Conservation (phyloP, 805 yeast species). For the Kuraishia ogatae region DNA sequence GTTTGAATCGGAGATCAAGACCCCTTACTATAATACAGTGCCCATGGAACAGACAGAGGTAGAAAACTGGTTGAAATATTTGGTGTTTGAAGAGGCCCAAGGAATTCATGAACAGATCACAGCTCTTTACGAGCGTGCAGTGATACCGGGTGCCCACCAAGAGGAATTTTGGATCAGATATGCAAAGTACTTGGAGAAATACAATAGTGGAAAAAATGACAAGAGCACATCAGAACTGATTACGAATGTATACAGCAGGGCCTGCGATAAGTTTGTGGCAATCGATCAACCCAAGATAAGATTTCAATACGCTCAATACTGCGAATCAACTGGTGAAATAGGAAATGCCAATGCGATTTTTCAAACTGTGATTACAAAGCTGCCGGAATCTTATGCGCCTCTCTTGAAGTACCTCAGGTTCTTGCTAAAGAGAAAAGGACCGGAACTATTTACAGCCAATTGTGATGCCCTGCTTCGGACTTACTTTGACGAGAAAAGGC, state of each 20-base stretch:
- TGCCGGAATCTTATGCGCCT: conserved; percentile 9
- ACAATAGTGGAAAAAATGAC: conserved; percentile 18
- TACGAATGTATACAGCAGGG: conserved; percentile 37
- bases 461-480: conserved; percentile 6
- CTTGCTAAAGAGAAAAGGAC: conserved; percentile 6
- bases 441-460: not conserved
- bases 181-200: conserved; percentile 37
- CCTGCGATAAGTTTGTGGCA: conserved; percentile 30
- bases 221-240: conserved; percentile 21
- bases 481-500: not conserved
- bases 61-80: conserved; percentile 53
- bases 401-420: conserved; percentile 10
- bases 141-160: conserved; percentile 56
- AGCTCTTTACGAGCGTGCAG: conserved; percentile 60
- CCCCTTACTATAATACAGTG: conserved; percentile 45
- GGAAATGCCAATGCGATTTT: conserved; percentile 13
- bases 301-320: conserved; percentile 20
- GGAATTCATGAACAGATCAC: conserved; percentile 23
- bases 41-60: conserved; percentile 34
- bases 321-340: conserved; percentile 11
- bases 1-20: conserved; percentile 57
- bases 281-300: conserved; percentile 15
- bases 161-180: conserved; percentile 66
- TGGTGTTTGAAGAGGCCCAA: conserved; percentile 34
- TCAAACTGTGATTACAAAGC: conserved; percentile 7